Evolutionary conservation across 169 alveolate species (phyloP).

Genomic region (Plasmodium fragile): DNA sequence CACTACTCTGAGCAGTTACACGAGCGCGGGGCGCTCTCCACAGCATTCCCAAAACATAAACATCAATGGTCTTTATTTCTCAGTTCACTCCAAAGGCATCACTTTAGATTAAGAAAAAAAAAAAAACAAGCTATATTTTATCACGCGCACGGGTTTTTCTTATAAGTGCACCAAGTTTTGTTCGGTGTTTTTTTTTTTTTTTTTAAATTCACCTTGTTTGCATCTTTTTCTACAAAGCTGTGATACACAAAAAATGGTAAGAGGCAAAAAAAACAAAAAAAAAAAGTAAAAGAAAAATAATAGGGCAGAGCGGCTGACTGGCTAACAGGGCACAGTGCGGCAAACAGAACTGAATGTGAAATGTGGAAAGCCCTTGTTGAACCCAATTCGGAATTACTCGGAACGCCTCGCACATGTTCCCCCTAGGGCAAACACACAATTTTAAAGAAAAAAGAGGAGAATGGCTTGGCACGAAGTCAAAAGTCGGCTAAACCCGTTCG

Average conservation of each 20-base stretch:
- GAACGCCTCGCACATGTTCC: background rate
- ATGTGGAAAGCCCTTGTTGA: background rate
- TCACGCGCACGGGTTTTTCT: background rate
- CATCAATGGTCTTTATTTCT: background rate
- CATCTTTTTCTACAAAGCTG: background rate
- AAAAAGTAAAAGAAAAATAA: background rate
- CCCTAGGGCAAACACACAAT: background rate
- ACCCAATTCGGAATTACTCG: background rate
- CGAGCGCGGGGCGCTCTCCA: background rate
- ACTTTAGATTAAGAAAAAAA: background rate
- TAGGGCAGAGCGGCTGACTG: background rate
- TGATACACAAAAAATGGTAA: background rate
- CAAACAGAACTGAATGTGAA: background rate
- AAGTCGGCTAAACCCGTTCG: background rate
- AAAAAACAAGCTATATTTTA: background rate
- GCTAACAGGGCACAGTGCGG: background rate
- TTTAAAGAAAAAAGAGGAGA: background rate
- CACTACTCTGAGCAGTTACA: background rate
- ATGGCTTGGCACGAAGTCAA: background rate
- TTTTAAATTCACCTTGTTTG: background rate
- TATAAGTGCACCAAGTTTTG: background rate
- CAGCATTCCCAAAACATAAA: background rate
- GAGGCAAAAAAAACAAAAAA: background rate
- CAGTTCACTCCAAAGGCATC: background rate
- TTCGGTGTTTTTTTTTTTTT: background rate